These are phyloP conservation scores for Syncephalis plumigaleata DNA, from an alignment of 371 early-diverging fungal genomes.

Conservation along the genomic window DNA sequence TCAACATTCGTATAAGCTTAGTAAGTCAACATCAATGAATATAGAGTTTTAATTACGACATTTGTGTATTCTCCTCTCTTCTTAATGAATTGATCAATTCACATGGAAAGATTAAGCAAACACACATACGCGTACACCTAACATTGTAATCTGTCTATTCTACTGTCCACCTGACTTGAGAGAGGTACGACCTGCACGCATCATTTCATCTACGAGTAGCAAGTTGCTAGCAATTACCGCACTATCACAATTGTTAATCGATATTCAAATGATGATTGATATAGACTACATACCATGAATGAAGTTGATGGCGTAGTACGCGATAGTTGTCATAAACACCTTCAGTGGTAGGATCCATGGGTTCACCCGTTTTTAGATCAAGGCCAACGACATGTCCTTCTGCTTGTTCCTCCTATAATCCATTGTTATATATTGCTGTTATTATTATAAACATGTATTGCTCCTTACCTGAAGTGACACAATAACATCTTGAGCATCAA, in stretches of 20 bases:
- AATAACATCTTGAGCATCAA: conserved; percentile 94
- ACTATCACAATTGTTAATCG: conserved; percentile 13
- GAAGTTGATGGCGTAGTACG: conserved; percentile 90
- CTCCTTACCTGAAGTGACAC: conserved; percentile 52
- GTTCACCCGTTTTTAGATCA: conserved; percentile 87
- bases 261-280: conserved; percentile 1
- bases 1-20: too few species aligned
- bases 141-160: too few species aligned
- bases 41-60: too few species aligned
- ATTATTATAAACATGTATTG: background rate
- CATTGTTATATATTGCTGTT: background rate
- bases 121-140: too few species aligned
- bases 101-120: too few species aligned
- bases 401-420: conserved; percentile 59
- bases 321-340: conserved; percentile 98
- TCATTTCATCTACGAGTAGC: conserved; percentile 99
- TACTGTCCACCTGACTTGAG: conserved; percentile 20
- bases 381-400: conserved; percentile 86
- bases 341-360: conserved; percentile 84
- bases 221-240: conserved; percentile 96
- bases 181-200: conserved; percentile 79
- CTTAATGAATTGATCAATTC: too few species aligned
- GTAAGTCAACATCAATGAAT: too few species aligned
- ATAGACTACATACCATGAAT: conserved; percentile 48
- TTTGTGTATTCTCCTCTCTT: too few species aligned